phyloP scores from a whole-genome alignment of 306 rosid genomes.

The Geum urbanum region DNA sequence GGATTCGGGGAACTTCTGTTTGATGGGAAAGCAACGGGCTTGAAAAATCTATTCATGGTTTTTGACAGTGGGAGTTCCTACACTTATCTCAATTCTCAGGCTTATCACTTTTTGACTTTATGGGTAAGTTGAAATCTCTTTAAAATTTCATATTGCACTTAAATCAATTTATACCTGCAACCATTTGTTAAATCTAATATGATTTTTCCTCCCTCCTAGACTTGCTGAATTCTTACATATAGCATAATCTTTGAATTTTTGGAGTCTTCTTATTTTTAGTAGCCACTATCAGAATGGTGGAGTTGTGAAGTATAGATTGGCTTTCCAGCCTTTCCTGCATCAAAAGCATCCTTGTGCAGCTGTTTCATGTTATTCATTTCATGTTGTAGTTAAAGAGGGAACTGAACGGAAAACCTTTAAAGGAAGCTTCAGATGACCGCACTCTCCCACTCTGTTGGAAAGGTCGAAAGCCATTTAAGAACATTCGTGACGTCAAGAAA shows the following conservation, averaged over 20 bases:
- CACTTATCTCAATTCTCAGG: conserved; percentile 66
- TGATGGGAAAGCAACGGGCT: conserved; percentile 56
- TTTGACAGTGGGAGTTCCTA: conserved; percentile 89
- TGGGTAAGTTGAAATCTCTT: conserved; percentile 49
- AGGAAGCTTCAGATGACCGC: conserved; percentile 56
- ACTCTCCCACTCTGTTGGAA: conserved; percentile 78
- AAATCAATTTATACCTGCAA: neutral
- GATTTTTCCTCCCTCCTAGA: neutral
- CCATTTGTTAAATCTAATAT: neutral
- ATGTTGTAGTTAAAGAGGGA: conserved; percentile 55
- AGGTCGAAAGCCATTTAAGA: conserved; percentile 62
- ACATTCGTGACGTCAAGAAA: conserved; percentile 60
- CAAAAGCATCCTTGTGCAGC: neutral
- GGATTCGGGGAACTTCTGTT: conserved; percentile 64
- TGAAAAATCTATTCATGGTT: conserved; percentile 37
- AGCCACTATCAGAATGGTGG: too few species aligned
- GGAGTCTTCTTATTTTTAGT: neutral
- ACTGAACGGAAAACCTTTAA: conserved; percentile 42
- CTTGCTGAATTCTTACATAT: neutral
- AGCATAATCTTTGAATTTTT: neutral
- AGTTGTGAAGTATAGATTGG: neutral
- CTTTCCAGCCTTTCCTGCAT: conserved; percentile 1
- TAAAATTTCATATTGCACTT: neutral
- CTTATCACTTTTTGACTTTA: conserved; percentile 49
- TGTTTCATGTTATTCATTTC: neutral